These are phyloP conservation scores for Nemania abortiva DNA, from an alignment of 2,329 filamentous ascomycete genomes.

Conservation along the genomic window DNA sequence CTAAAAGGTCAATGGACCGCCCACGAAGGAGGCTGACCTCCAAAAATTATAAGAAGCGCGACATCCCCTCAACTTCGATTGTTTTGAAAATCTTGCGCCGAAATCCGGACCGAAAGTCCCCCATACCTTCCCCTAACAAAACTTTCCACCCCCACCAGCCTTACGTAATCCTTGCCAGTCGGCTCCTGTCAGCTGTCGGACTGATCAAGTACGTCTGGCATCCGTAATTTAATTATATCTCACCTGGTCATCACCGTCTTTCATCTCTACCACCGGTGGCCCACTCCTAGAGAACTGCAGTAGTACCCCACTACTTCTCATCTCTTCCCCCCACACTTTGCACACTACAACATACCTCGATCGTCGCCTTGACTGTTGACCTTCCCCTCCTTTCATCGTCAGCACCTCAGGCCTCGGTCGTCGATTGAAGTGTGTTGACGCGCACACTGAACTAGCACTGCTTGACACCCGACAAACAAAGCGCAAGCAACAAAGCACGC, in stretches of 20 bases:
- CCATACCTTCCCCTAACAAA: conserved; percentile 47
- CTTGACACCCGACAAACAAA: conserved; percentile 38
- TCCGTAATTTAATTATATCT: conserved; percentile 33
- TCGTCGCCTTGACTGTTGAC: conserved; percentile 18
- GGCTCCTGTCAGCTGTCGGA: conserved; percentile 44
- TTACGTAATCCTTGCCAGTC: conserved; percentile 42
- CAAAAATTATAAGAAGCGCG: conserved; percentile 69
- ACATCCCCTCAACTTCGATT: conserved; percentile 65
- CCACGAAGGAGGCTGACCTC: conserved; percentile 46
- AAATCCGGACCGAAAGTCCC: conserved; percentile 68
- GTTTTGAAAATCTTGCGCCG: conserved; percentile 64
- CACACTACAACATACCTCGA: conserved; percentile 18
- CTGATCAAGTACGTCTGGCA: conserved; percentile 47
- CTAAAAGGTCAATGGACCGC: conserved; percentile 47
- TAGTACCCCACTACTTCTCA: conserved; percentile 1
- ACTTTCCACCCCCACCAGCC: conserved; percentile 47
- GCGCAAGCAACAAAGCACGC: conserved; percentile 41
- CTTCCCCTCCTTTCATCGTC: conserved; percentile 21
- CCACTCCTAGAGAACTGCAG: conserved; percentile 16
- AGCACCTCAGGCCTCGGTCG: conserved; percentile 5
- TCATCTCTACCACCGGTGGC: conserved; percentile 23
- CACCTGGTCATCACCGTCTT: conserved; percentile 23
- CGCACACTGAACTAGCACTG: conserved; percentile 33
- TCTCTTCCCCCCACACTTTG: conserved; percentile 6
- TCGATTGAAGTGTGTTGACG: conserved; percentile 34